A percentile compares a stretch with the other conserved stretches of the same genome.
These are phyloP conservation scores for Skeletonema potamos DNA, from an alignment of 108 stramenopile species.

Conservation along the genomic window DNA sequence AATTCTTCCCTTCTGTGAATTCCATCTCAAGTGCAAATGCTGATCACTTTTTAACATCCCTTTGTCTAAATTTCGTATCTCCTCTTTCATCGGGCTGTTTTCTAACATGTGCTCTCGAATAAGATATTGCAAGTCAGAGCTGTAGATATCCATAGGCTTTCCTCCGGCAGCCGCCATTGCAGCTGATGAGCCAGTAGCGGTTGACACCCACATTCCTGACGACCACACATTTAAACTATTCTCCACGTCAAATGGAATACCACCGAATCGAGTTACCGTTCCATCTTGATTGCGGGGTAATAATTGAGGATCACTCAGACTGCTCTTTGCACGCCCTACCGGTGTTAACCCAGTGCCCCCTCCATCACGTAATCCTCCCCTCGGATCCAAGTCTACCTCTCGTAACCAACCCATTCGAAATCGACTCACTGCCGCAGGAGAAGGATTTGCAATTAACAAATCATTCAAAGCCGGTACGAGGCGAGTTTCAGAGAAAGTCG, in stretches of 20 bases:
- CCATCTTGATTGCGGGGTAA: constrained; percentile 52
- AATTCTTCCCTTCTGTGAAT: constrained; percentile 87
- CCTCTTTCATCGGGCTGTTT: constrained; percentile 58
- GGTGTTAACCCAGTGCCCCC: constrained; percentile 3
- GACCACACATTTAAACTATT: constrained; percentile 90
- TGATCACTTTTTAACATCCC: constrained; percentile 70
- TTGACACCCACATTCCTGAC: constrained; percentile 84
- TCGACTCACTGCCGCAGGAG: constrained; percentile 90
- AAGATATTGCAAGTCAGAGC: constrained; percentile 87
- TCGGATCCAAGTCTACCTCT: constrained; percentile 30
- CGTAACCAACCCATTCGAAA: constrained; percentile 86
- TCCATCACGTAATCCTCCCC: constrained; percentile 4
- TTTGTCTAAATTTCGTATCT: constrained; percentile 62
- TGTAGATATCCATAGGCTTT: constrained; percentile 63
- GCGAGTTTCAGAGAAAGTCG: constrained; percentile 91
- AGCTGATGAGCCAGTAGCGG: constrained; percentile 88
- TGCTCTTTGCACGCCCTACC: constrained; percentile 7
- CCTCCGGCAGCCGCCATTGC: constrained; percentile 95
- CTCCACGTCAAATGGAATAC: constrained; percentile 62
- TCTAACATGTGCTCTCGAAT: constrained; percentile 93
- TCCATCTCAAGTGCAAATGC: constrained; percentile 92
- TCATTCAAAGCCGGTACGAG: constrained; percentile 96
- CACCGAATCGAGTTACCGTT: constrained; percentile 79
- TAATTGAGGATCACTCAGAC: constrained; percentile 30
- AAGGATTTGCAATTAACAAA: constrained; percentile 93